phyloP scores from a whole-genome alignment of 345 rosid genomes.

The Anastatica hierochuntica region DNA sequence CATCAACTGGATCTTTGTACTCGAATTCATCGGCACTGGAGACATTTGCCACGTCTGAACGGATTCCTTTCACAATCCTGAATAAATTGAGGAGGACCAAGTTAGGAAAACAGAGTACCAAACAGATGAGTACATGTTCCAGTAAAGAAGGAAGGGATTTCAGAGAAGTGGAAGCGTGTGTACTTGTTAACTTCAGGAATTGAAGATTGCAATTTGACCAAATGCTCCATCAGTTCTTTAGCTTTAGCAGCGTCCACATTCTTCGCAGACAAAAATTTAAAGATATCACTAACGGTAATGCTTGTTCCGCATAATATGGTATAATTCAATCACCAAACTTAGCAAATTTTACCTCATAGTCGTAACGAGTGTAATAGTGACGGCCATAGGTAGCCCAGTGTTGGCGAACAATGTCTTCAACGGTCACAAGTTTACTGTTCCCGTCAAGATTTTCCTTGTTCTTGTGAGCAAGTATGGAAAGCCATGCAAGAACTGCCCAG shows the following conservation, averaged over 20 bases:
- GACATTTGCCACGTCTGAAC: constrained; percentile 65
- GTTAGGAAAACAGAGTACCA: background rate
- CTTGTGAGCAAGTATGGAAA: constrained; percentile 82
- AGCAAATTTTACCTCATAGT: constrained; percentile 64
- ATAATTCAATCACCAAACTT: background rate
- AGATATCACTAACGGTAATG: constrained; percentile 16
- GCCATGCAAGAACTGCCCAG: constrained; percentile 99
- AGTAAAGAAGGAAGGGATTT: background rate
- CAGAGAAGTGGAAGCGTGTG: constrained; percentile 13
- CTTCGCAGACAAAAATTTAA: constrained; percentile 34
- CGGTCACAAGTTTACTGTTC: constrained; percentile 54
- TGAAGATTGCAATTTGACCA: constrained; percentile 74
- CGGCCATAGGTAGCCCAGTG: constrained; percentile 95
- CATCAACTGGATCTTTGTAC: constrained; percentile 96
- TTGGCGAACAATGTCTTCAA: constrained; percentile 83
- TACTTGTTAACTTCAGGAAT: constrained; percentile 75
- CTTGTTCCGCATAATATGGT: background rate
- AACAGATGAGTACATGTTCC: background rate
- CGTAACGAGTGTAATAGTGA: constrained; percentile 96
- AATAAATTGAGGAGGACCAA: background rate
- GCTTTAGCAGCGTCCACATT: constrained; percentile 94
- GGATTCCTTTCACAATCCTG: constrained; percentile 63
- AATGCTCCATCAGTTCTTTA: constrained; percentile 76
- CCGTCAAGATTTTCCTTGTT: constrained; percentile 63
- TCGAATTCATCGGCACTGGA: constrained; percentile 85